Percentiles rank a stretch among this genome's conserved stretches.
These are phyloP conservation scores for Clohesyomyces aquaticus DNA, from an alignment of 495 filamentous ascomycete genomes.

Conservation along the genomic window DNA sequence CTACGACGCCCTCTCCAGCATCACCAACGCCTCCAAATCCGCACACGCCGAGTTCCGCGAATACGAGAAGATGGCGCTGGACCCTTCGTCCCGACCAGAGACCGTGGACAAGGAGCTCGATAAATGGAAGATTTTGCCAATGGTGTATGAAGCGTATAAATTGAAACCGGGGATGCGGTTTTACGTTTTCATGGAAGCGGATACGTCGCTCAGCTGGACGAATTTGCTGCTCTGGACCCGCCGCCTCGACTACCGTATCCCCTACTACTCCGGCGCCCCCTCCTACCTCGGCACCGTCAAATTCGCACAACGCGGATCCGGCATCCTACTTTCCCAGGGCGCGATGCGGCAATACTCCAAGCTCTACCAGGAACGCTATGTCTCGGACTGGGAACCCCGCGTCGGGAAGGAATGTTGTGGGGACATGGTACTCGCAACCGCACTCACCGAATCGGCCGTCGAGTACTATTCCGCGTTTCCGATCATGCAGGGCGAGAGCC, in stretches of 20 bases:
- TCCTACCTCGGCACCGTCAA: conserved; percentile 57
- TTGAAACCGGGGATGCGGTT: conserved; percentile 58
- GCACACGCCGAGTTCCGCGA: conserved; percentile 56
- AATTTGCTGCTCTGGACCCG: conserved; percentile 62
- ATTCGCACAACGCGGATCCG: conserved; percentile 72
- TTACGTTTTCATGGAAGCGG: conserved; percentile 72
- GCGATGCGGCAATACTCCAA: conserved; percentile 54
- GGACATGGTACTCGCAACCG: conserved; percentile 65
- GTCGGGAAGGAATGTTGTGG: conserved; percentile 67
- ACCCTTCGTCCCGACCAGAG: conserved; percentile 51
- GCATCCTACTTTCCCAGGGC: conserved; percentile 65
- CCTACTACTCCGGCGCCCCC: conserved; percentile 63
- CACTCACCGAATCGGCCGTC: conserved; percentile 60
- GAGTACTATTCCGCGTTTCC: conserved; percentile 56
- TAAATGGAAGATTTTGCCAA: conserved; percentile 64
- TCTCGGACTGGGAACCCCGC: conserved; percentile 54
- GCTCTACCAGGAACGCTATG: conserved; percentile 47
- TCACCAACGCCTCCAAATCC: conserved; percentile 48
- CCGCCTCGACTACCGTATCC: conserved; percentile 54
- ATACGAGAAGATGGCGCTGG: conserved; percentile 54
- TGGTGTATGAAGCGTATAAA: conserved; percentile 55
- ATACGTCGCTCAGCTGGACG: conserved; percentile 68
- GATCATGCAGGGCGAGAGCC: conserved; percentile 61
- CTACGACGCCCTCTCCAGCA: conserved; percentile 54
- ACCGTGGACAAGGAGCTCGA: conserved; percentile 59